Evolutionary conservation across 495 filamentous ascomycete species (phyloP), one percentile per base, ranked within the genome.

Genomic region (Penicillium maclennaniae): DNA sequence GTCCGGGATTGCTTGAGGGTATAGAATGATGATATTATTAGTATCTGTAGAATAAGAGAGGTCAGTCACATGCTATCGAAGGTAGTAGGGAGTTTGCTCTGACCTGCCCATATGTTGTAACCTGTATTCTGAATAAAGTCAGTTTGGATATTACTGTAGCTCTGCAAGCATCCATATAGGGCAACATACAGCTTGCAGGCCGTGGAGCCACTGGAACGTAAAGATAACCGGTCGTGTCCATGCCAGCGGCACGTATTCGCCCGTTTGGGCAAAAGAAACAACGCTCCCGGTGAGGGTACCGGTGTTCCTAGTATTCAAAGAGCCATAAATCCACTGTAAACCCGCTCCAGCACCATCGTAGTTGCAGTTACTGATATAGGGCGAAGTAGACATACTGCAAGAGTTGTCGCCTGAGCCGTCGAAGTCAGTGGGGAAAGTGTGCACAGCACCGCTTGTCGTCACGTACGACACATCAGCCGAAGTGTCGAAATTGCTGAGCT

Each of bases 21-120:
- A 57, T 5, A 57, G 43, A 15, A 57, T 48, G 41, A 57, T 57
- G 19, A 57, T 53, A 19, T 53, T 53, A 17, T 57, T 57, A 20
- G 54, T 53, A 39, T 57, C 54, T 57, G 23, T 8, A 6, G 17
- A 37, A 41, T 16, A 14, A 25, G 2, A 26, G 0, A 49, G 4
- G n/a, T 41, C 1, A 43, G 16, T 23, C 14, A 27, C 4, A 55
- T 51, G 8, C 12, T 2, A 7, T 15, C 20, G 9, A 14, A 38
- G 27, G 14, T n/a, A 9, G 3, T 3, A 20, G 20, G 26, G 28
- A 16, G 20, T 6, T 25, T 43, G 15, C 31, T 25, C 53, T 36
- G 38, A 51, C 53, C 53, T n/a, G 53, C 53, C 46, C 46, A 55
- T 34, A 41, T 34, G 25, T 55, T 55, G 19, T 55, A 55, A 17